Evolutionary conservation across 2,329 filamentous ascomycete species (phyloP).

Genomic region (Aspergillus intermedius): DNA sequence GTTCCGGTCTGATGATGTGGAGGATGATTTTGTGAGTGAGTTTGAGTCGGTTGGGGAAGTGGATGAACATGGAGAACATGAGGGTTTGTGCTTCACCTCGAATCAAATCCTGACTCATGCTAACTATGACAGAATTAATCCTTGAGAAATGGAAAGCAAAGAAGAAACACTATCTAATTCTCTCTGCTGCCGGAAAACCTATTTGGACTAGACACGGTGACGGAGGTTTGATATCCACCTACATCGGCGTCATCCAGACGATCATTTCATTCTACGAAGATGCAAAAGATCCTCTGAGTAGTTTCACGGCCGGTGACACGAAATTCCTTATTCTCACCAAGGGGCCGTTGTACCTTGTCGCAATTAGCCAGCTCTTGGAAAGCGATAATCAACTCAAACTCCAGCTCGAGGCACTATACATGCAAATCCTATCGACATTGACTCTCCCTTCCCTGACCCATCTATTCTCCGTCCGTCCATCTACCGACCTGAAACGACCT

Average conservation of each 20-base stretch:
- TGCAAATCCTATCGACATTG: constrained; percentile 94
- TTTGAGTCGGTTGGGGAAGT: constrained; percentile 65
- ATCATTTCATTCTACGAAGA: constrained; percentile 95
- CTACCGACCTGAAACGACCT: constrained; percentile 85
- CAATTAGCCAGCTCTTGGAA: constrained; percentile 86
- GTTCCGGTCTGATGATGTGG: constrained; percentile 43
- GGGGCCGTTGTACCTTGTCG: constrained; percentile 85
- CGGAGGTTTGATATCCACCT: constrained; percentile 79
- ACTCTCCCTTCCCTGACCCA: constrained; percentile 80
- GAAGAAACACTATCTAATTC: constrained; percentile 92
- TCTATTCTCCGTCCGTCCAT: constrained; percentile 83
- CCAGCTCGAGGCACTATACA: constrained; percentile 90
- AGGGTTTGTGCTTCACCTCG: constrained; percentile 40
- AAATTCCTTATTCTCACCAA: constrained; percentile 81
- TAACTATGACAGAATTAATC: constrained; percentile 35
- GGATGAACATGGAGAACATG: constrained; percentile 47
- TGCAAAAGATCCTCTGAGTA: constrained; percentile 66
- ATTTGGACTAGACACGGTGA: constrained; percentile 96
- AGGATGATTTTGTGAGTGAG: constrained; percentile 66
- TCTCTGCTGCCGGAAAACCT: constrained; percentile 93
- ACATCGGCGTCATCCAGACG: constrained; percentile 91
- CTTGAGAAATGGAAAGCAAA: constrained; percentile 80
- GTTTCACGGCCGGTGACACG: constrained; percentile 79
- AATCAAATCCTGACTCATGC: neutral
- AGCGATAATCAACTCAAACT: constrained; percentile 80